These are phyloP conservation scores for Takashimella tepidaria DNA, from an alignment of 1,284 basidiomycete genomes.

Conservation along the genomic window DNA sequence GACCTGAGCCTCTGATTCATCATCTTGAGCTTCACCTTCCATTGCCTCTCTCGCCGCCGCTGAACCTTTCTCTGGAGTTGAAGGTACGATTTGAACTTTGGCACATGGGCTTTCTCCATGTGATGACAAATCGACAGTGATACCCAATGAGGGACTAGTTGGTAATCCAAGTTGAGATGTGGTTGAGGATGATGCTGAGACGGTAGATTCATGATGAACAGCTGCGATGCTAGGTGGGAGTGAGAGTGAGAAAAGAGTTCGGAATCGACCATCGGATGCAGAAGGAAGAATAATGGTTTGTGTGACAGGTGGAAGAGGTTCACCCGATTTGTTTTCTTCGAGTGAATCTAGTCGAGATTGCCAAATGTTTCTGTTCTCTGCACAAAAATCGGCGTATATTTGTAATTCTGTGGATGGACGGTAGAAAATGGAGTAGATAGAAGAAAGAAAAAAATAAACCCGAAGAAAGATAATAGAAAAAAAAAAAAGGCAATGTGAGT, in stretches of 20 bases:
- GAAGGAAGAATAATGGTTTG: constrained; percentile 24
- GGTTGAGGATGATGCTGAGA: background rate
- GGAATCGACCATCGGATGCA: constrained; percentile 41
- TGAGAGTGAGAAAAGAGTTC: constrained; percentile 48
- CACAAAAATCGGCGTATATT: constrained; percentile 59
- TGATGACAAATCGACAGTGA: background rate
- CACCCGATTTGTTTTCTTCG: constrained; percentile 15
- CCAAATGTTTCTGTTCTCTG: constrained; percentile 64
- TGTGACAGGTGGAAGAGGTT: constrained; percentile 1
- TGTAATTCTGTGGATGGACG: constrained; percentile 54
- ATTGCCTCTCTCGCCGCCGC: background rate
- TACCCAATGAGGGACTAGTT: too few species aligned
- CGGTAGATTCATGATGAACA: background rate
- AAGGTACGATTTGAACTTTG: background rate
- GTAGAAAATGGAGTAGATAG: too few species aligned
- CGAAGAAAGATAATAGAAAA: too few species aligned
- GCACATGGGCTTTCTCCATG: background rate
- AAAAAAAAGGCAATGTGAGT: too few species aligned
- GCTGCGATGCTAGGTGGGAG: constrained; percentile 35
- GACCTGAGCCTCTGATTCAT: background rate
- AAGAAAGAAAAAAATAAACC: too few species aligned
- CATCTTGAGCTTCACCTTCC: background rate
- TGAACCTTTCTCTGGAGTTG: background rate
- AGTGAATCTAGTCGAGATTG: constrained; percentile 53
- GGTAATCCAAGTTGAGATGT: too few species aligned